Conservation (phyloP, 2,329 filamentous ascomycete species). For the Endocalyx cinctus region DNA sequence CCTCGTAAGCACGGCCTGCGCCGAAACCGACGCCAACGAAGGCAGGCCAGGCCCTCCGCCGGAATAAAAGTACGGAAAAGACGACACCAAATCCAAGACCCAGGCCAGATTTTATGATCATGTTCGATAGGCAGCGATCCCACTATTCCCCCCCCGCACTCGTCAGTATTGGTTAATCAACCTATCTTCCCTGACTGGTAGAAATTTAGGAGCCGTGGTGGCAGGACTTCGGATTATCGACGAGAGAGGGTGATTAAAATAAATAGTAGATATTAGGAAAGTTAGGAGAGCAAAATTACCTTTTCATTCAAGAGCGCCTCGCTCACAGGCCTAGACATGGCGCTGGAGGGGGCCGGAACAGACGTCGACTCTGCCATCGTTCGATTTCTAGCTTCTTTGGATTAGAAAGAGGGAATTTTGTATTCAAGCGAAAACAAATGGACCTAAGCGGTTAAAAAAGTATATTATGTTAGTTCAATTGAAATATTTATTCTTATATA, state of each 20-base stretch:
- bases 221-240: constrained; percentile 12
- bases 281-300: constrained; percentile 52
- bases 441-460: too few species aligned
- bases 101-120: constrained; percentile 93
- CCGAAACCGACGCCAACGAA: constrained; percentile 92
- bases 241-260: not conserved
- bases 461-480: too few species aligned
- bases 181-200: constrained; percentile 7
- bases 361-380: constrained; percentile 50
- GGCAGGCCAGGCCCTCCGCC: constrained; percentile 96
- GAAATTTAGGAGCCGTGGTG: not conserved
- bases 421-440: too few species aligned
- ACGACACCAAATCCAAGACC: constrained; percentile 96
- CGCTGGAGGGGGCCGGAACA: constrained; percentile 54
- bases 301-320: constrained; percentile 98
- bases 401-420: too few species aligned
- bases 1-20: constrained; percentile 93
- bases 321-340: constrained; percentile 81
- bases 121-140: constrained; percentile 96
- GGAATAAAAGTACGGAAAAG: constrained; percentile 97
- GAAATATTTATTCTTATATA: too few species aligned
- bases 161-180: constrained; percentile 2
- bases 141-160: too few species aligned
- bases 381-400: too few species aligned
- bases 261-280: constrained; percentile 1